A percentile compares a stretch with the other conserved stretches of the same genome.
Evolutionary conservation across 2,329 filamentous ascomycete genomes (phyloP).

Genomic region (Rhynchosporium agropyri): DNA sequence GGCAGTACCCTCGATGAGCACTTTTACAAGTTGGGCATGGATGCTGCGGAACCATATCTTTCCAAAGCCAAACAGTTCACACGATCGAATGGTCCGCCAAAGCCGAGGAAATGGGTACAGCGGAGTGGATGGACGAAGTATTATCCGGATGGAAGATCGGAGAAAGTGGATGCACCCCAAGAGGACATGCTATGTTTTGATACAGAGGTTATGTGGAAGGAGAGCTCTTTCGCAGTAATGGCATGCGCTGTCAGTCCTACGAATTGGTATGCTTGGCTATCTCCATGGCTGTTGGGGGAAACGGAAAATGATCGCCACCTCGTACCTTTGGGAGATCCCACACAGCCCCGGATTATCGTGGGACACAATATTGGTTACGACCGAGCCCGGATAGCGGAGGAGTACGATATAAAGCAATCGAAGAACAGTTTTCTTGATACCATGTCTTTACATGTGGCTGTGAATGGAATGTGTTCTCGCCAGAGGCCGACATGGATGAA

Average conservation of each 20-base stretch:
- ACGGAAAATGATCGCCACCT: slow-evolving; percentile 76
- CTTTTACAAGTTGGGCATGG: slow-evolving; percentile 84
- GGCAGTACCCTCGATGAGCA: slow-evolving; percentile 88
- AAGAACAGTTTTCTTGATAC: slow-evolving; percentile 90
- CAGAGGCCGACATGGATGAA: slow-evolving; percentile 98
- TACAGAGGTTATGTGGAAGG: slow-evolving; percentile 95
- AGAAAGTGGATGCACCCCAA: slow-evolving; percentile 74
- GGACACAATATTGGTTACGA: slow-evolving; percentile 98
- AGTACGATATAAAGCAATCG: slow-evolving; percentile 83
- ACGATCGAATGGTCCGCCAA: slow-evolving; percentile 58
- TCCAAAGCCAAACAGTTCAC: slow-evolving; percentile 75
- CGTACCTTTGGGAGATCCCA: slow-evolving; percentile 81
- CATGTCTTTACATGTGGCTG: slow-evolving; percentile 96
- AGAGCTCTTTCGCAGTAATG: slow-evolving; percentile 92
- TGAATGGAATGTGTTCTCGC: slow-evolving; percentile 98
- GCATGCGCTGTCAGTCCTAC: slow-evolving; percentile 88
- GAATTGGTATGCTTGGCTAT: slow-evolving; percentile 97
- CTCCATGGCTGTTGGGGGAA: slow-evolving; percentile 89
- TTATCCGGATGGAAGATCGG: slow-evolving; percentile 69
- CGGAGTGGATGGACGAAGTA: slow-evolving; percentile 96
- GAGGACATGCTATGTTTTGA: slow-evolving; percentile 89
- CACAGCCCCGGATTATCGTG: slow-evolving; percentile 74
- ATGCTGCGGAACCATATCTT: slow-evolving; percentile 85
- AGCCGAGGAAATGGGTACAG: slow-evolving; percentile 71
- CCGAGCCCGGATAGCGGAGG: slow-evolving; percentile 82